These are phyloP conservation scores for Polygonum maritimum DNA, from an alignment of 148 eudicot species.

Conservation along the genomic window DNA sequence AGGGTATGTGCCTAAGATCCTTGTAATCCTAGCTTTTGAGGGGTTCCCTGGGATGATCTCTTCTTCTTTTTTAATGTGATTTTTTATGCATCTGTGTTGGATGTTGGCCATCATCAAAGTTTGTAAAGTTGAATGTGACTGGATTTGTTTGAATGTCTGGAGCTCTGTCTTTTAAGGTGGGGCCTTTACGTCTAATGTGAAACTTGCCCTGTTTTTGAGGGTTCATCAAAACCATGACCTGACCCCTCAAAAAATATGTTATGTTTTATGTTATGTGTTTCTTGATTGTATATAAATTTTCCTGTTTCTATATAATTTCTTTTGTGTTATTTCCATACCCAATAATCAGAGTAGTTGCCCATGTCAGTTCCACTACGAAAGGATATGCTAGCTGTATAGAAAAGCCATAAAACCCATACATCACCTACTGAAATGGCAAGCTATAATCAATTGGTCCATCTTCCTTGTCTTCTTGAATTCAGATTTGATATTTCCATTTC, in stretches of 20 bases:
- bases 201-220: constrained; percentile 6
- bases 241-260: background rate
- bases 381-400: background rate
- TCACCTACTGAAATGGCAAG: background rate
- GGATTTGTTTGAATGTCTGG: constrained; percentile 7
- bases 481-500: background rate
- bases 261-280: background rate
- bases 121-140: background rate
- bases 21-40: constrained; percentile 1
- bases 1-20: background rate
- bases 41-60: background rate
- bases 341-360: background rate
- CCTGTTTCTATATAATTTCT: background rate
- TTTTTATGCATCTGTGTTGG: background rate
- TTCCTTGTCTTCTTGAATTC: background rate
- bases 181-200: background rate
- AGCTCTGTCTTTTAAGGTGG: constrained; percentile 4
- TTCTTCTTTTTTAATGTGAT: background rate
- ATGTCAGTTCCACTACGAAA: background rate
- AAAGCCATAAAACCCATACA: background rate
- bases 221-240: constrained; percentile 6
- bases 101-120: constrained; percentile 4
- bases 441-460: background rate
- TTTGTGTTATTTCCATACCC: constrained; percentile 1
- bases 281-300: background rate